Conservation (phyloP, 1,284 basidiomycete species). For the Rhodotorula sp. region DNA sequence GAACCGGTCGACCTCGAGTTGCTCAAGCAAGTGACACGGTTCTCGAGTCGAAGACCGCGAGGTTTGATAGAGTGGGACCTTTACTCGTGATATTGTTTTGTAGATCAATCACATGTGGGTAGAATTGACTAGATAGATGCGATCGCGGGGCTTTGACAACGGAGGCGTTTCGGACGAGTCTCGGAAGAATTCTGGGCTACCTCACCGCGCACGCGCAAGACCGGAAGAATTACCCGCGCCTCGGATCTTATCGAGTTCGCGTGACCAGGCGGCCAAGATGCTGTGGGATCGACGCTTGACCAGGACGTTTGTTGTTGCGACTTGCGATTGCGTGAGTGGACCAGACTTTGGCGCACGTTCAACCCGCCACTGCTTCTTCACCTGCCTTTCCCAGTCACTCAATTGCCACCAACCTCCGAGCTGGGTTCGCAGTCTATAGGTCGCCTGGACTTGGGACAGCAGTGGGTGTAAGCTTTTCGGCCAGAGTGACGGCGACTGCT, state of each 20-base stretch:
- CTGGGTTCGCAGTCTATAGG: neutral
- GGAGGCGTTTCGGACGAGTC: too few relatives aligned
- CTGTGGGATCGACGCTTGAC: too few relatives aligned
- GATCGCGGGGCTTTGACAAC: too few relatives aligned
- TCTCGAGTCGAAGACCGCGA: slow-evolving; percentile 6
- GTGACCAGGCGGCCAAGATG: too few relatives aligned
- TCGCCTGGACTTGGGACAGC: neutral
- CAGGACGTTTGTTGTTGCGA: too few relatives aligned
- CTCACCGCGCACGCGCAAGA: neutral
- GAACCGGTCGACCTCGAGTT: slow-evolving; percentile 9
- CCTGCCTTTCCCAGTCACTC: neutral
- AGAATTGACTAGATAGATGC: neutral
- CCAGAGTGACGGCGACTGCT: neutral
- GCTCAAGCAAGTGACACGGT: slow-evolving; percentile 14
- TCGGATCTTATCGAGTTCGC: neutral
- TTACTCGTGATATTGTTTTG: neutral
- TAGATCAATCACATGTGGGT: neutral
- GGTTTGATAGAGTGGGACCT: slow-evolving; percentile 8
- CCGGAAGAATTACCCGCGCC: neutral
- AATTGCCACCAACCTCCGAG: neutral
- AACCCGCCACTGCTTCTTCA: too few relatives aligned
- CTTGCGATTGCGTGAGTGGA: too few relatives aligned
- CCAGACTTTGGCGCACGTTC: too few relatives aligned
- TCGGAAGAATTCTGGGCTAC: too few relatives aligned
- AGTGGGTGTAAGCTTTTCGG: neutral